Evolutionary conservation across 108 stramenopile genomes (phyloP), one percentile per base, ranked within the genome.

Genomic region (Pseudonitzschia multiseries): DNA sequence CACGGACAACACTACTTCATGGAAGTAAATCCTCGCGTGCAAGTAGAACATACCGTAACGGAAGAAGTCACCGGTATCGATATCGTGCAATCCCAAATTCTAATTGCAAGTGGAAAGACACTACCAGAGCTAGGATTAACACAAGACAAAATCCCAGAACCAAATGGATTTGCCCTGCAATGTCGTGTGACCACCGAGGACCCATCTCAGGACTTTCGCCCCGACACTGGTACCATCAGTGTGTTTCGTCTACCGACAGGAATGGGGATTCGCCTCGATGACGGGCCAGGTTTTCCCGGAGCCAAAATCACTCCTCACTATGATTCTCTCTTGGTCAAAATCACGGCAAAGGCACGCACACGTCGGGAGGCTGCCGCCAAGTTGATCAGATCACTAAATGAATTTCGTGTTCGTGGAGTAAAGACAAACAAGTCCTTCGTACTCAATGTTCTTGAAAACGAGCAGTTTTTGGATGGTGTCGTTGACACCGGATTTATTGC

Each of bases 131-230:
- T 93, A 22, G 89, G 89, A 33, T 77, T 93, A 70, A 77, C 72
- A 17, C 89, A 93, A 70, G 92, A 91, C 21, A 53, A 75, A 24
- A 89, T 91, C 54, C 77, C 76, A 31, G 81, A 84, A 24, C 84
- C 93, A 12, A 69, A 36, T 52, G 95, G 96, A 28, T 87, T 88
- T 73, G 96, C 97, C 41, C 95, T 99, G 90, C 96, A 99, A 77
- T 95, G 95, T 70, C 91, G 98, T 52, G 93, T 99, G 22, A 98
- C 96, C 12, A 97, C 98, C 4, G 98, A 99, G 72, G 89, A 97
- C 72, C 93, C 92, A 0, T 69, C 82, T n/a, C 86, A 84, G 56
- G 94, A 97, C 81, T 97, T 97, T 77, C 84, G 84, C 21, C 96
- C 96, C 17, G 98, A 96, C 75, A 96, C 96, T 27, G 97, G 96